Conservation (phyloP, 2,329 filamentous ascomycete species). For the Hirsutella rhossiliensis region DNA sequence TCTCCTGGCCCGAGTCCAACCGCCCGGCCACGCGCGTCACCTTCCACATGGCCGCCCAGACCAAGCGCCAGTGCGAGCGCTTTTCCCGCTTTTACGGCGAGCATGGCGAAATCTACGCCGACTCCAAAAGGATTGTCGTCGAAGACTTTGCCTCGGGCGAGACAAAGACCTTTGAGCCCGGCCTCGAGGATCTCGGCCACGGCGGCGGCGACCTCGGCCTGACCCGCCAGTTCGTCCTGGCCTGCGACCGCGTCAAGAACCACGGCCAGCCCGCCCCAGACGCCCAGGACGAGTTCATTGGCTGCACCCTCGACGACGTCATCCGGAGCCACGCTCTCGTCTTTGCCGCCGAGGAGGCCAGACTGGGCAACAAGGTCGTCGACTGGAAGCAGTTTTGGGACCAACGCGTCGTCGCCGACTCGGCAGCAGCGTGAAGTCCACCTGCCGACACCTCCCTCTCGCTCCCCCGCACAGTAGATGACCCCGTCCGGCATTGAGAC, state of each 20-base stretch:
- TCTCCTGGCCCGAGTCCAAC: slow-evolving; percentile 66
- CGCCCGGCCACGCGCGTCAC: slow-evolving; percentile 70
- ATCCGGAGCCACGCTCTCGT: slow-evolving; percentile 87
- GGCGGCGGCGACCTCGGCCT: slow-evolving; percentile 41
- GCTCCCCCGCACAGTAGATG: neutral
- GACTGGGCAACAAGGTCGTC: slow-evolving; percentile 55
- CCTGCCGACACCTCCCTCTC: neutral
- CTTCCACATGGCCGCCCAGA: slow-evolving; percentile 91
- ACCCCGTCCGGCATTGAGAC: too few relatives aligned
- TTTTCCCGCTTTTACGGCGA: slow-evolving; percentile 80
- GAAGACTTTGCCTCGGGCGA: slow-evolving; percentile 40
- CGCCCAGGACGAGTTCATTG: slow-evolving; percentile 66
- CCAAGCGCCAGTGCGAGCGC: slow-evolving; percentile 74
- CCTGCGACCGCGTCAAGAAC: slow-evolving; percentile 69
- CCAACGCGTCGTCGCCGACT: slow-evolving; percentile 14
- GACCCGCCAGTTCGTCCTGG: slow-evolving; percentile 69
- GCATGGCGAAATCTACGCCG: slow-evolving; percentile 74
- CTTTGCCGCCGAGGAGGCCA: slow-evolving; percentile 85
- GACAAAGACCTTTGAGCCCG: slow-evolving; percentile 16
- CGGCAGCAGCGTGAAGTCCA: neutral
- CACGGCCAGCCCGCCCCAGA: slow-evolving; percentile 50
- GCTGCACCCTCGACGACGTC: slow-evolving; percentile 75
- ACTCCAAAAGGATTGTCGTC: slow-evolving; percentile 64
- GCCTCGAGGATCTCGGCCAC: slow-evolving; percentile 24
- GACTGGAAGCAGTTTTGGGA: slow-evolving; percentile 71